These are phyloP conservation scores for Balakata baccata DNA, from an alignment of 345 rosid species.

Conservation along the genomic window DNA sequence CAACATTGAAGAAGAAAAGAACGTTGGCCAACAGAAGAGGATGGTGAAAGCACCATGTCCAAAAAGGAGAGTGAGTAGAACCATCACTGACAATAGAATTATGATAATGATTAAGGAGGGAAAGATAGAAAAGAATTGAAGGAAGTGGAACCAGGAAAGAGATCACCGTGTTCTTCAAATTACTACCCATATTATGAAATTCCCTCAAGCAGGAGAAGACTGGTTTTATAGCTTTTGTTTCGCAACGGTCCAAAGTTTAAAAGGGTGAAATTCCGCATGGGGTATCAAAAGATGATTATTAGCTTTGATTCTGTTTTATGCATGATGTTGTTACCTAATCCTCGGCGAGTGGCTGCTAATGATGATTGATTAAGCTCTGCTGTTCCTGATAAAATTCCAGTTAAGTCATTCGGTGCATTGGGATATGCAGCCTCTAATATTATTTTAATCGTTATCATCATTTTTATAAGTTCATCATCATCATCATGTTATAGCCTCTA, in stretches of 20 bases:
- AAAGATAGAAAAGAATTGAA: conserved; percentile 59
- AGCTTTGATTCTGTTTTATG: conserved; percentile 1
- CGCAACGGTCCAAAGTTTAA: neutral
- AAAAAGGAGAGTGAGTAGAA: conserved; percentile 32
- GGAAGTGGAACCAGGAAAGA: conserved; percentile 77
- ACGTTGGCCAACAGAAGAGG: conserved; percentile 74
- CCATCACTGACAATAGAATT: conserved; percentile 1
- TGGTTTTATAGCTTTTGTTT: conserved; percentile 5
- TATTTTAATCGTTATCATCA: too few relatives aligned
- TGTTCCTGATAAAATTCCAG: neutral
- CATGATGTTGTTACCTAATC: neutral
- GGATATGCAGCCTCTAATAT: neutral
- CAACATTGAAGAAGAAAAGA: conserved; percentile 90
- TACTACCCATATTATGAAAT: conserved; percentile 36
- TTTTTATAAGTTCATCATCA: too few relatives aligned
- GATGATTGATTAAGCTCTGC: conserved; percentile 15
- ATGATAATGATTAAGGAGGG: conserved; percentile 44
- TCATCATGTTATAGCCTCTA: neutral
- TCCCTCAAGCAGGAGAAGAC: neutral
- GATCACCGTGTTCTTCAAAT: conserved; percentile 53
- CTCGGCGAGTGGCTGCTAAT: conserved; percentile 4
- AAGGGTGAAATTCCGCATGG: neutral
- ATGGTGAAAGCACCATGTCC: conserved; percentile 72
- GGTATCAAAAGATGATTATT: neutral
- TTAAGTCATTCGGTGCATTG: neutral